A percentile compares a stretch with the other conserved stretches of the same genome.
Conservation (phyloP, 2,329 filamentous ascomycete species). For the Tolypocladium ovalisporum region DNA sequence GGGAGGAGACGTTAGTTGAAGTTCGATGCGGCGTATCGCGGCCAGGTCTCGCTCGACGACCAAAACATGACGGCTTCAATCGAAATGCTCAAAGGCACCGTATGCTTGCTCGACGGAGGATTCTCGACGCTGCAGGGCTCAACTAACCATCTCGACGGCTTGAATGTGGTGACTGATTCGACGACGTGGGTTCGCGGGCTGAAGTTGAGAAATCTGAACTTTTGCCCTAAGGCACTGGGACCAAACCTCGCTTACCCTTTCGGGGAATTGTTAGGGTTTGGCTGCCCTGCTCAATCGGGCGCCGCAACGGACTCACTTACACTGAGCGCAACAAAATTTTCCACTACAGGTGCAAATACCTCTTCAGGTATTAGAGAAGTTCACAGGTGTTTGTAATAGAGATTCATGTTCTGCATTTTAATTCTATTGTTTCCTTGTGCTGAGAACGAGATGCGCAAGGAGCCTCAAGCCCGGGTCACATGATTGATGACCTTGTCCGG, state of each 20-base stretch:
- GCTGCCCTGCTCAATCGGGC: constrained; percentile 21
- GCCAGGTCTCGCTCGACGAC: background rate
- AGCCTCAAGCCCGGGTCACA: background rate
- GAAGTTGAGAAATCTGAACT: constrained; percentile 36
- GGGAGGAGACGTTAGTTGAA: background rate
- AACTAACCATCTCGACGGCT: constrained; percentile 47
- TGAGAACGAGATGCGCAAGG: background rate
- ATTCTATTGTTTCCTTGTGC: background rate
- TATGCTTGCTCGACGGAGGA: background rate
- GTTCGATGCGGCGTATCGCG: background rate
- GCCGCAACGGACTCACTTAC: background rate
- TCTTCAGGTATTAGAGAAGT: too few relatives aligned
- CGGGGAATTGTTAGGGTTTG: constrained; percentile 27
- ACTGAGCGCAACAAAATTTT: background rate
- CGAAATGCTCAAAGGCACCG: background rate
- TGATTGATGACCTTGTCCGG: background rate
- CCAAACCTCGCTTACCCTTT: constrained; percentile 35
- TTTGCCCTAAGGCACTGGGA: constrained; percentile 27
- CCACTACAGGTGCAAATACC: background rate
- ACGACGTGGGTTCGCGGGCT: constrained; percentile 37
- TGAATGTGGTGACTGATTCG: constrained; percentile 43
- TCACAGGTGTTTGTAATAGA: too few relatives aligned
- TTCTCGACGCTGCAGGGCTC: constrained; percentile 6
- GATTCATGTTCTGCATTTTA: too few relatives aligned
- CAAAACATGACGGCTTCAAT: background rate